These are phyloP conservation scores for Ettlia oleoabundans DNA, from an alignment of 139 green algal genomes.

Conservation along the genomic window DNA sequence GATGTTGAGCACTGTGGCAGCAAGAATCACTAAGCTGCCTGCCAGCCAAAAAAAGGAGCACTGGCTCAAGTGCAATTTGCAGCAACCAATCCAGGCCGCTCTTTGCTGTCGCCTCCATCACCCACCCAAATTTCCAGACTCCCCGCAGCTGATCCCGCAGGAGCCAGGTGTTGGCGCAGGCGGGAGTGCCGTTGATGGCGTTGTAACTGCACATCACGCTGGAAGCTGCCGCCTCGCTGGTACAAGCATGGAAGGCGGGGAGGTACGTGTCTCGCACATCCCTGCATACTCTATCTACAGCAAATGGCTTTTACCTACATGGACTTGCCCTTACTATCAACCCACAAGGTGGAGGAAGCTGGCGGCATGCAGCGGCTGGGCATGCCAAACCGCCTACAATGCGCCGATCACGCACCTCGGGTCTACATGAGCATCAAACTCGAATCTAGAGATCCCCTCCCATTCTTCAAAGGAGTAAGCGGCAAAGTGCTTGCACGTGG, in stretches of 20 bases:
- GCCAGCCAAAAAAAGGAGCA: too few relatives aligned
- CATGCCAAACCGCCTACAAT: too few relatives aligned
- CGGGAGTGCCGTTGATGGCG: conserved; percentile 48
- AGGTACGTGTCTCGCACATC: conserved; percentile 51
- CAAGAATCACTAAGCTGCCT: too few relatives aligned
- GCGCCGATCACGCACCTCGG: too few relatives aligned
- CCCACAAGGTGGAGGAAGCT: too few relatives aligned
- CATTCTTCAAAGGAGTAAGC: conserved; percentile 53
- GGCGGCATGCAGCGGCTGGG: too few relatives aligned
- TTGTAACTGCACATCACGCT: conserved; percentile 66
- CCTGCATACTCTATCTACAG: too few relatives aligned
- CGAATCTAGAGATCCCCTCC: conserved; percentile 38
- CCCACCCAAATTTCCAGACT: not conserved
- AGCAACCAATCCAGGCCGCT: not conserved
- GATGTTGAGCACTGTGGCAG: too few relatives aligned
- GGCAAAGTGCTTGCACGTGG: conserved; percentile 64
- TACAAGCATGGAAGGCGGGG: conserved; percentile 52
- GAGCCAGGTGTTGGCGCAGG: conserved; percentile 48
- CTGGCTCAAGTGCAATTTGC: not conserved
- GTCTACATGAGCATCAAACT: conserved; percentile 41
- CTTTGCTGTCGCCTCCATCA: too few relatives aligned
- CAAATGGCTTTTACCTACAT: too few relatives aligned
- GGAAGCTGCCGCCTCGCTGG: conserved; percentile 11
- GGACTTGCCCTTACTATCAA: too few relatives aligned
- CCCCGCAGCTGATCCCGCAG: conserved; percentile 15